Conservation (phyloP, 495 filamentous ascomycete genomes). For the Pseudevernia furfuracea region DNA sequence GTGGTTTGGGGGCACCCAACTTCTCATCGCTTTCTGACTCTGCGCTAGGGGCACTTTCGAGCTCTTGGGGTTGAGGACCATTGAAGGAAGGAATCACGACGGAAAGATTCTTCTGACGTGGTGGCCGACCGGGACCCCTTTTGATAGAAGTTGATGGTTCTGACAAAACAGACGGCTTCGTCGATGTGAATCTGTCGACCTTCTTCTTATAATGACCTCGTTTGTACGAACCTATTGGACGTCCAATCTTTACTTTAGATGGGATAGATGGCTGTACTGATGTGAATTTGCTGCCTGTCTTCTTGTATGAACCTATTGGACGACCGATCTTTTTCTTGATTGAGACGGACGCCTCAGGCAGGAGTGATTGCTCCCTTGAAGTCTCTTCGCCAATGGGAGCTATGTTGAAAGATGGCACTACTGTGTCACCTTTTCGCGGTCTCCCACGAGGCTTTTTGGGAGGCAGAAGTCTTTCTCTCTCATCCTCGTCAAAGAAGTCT, state of each 20-base stretch:
- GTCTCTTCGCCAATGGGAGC: neutral
- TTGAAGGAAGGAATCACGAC: conserved; percentile 16
- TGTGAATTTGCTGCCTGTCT: neutral
- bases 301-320: neutral
- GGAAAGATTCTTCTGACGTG: neutral
- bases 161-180: neutral
- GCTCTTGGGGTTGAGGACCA: conserved; percentile 14
- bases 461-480: conserved; percentile 3
- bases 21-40: neutral
- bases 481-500: conserved; percentile 16
- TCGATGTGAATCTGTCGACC: neutral
- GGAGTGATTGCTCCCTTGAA: neutral
- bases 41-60: neutral
- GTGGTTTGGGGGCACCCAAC: neutral
- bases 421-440: neutral
- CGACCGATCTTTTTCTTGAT: neutral
- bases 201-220: neutral
- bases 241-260: neutral
- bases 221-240: neutral
- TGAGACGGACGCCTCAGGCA: neutral
- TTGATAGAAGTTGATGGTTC: neutral
- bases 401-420: neutral
- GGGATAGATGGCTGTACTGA: too few relatives aligned
- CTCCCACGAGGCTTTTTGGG: conserved; percentile 15
- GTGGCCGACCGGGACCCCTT: neutral